Percentiles rank a stretch among this genome's conserved stretches.
Conservation (phyloP, 371 early-diverging fungal species). For the Choanephora cucurbitarum region DNA sequence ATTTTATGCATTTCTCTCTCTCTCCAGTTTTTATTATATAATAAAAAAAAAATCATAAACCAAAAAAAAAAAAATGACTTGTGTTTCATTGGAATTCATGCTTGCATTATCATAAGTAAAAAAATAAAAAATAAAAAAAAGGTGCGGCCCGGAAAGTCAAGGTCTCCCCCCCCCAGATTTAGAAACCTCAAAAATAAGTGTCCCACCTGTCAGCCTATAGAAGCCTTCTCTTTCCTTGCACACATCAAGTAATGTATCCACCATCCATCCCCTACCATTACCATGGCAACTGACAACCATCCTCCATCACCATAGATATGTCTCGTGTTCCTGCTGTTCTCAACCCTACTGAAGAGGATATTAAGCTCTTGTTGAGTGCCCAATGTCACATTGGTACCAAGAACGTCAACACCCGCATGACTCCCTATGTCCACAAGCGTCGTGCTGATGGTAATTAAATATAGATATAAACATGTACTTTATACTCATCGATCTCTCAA, state of each 20-base stretch:
- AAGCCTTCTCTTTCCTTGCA: constrained; percentile 38
- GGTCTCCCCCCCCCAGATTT: neutral
- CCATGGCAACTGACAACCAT: neutral
- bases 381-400: constrained; percentile 91
- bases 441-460: constrained; percentile 79
- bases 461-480: neutral
- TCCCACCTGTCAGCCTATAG: neutral
- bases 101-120: neutral
- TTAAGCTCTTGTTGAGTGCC: constrained; percentile 91
- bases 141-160: neutral
- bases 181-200: neutral
- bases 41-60: neutral
- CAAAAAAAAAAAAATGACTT: neutral
- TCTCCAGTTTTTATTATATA: neutral
- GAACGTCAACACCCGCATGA: constrained; percentile 91
- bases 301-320: constrained; percentile 19
- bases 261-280: constrained; percentile 16
- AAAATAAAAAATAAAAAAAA: neutral
- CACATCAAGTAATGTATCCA: constrained; percentile 31
- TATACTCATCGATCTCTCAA: neutral
- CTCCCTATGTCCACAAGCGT: constrained; percentile 92
- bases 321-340: constrained; percentile 48
- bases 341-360: constrained; percentile 86
- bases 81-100: too few species aligned
- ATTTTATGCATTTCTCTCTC: constrained; percentile 1